These are phyloP conservation scores for Rhynchospora breviuscula DNA, from an alignment of 176 grass and related monocot genomes.

Conservation along the genomic window DNA sequence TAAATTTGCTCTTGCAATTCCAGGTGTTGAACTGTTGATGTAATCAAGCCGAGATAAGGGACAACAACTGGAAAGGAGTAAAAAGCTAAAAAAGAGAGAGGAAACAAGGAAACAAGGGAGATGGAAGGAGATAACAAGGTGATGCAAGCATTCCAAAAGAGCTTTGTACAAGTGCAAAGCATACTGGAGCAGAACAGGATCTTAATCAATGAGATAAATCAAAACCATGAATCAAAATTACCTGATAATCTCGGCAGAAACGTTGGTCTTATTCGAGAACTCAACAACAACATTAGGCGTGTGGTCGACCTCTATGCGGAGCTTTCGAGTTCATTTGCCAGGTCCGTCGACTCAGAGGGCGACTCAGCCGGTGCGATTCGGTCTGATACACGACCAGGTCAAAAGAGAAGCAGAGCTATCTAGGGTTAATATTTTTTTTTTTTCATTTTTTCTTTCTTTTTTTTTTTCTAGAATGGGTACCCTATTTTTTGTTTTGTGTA, in stretches of 20 bases:
- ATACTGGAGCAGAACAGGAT: conserved; percentile 65
- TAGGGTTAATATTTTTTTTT: conserved; percentile 5
- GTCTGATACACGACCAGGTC: conserved; percentile 32
- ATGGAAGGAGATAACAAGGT: conserved; percentile 48
- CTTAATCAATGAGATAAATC: conserved; percentile 78
- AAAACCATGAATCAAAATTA: conserved; percentile 79
- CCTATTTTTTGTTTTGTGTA: conserved; percentile 9
- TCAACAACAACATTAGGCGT: conserved; percentile 88
- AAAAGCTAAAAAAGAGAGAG: background rate
- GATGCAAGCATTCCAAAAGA: conserved; percentile 68
- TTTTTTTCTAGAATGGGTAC: background rate
- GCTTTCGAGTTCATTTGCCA: conserved; percentile 56
- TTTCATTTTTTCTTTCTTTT: background rate
- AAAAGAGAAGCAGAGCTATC: conserved; percentile 57
- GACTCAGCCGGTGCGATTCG: conserved; percentile 37
- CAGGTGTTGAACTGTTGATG: conserved; percentile 13
- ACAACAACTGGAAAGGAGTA: background rate
- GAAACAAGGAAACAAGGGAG: background rate
- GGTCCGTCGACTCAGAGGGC: conserved; percentile 30
- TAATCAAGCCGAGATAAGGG: conserved; percentile 3
- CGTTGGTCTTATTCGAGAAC: conserved; percentile 70
- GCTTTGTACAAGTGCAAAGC: conserved; percentile 82
- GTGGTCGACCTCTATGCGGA: conserved; percentile 79
- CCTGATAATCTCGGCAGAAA: conserved; percentile 63
- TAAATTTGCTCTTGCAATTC: conserved; percentile 11